Evolutionary conservation across 2,329 filamentous ascomycete species (phyloP).

Genomic region (Botryotinia calthae): DNA sequence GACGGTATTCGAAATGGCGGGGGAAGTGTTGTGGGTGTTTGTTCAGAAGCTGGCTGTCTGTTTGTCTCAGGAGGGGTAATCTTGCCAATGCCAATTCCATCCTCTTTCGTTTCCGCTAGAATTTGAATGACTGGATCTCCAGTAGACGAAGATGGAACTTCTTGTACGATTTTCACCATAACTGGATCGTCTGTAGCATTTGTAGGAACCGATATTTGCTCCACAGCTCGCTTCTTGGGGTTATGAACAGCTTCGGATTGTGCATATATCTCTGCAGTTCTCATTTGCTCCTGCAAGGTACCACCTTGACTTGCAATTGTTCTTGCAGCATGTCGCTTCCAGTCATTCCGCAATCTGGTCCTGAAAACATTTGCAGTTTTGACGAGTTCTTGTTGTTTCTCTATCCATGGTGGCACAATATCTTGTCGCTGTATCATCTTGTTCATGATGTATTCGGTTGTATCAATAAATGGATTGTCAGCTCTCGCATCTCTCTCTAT

Average conservation of each 20-base stretch:
- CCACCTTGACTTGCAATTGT: slow-evolving; percentile 78
- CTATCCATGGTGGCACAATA: slow-evolving; percentile 95
- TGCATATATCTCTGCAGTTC: slow-evolving; percentile 69
- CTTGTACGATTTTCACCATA: slow-evolving; percentile 47
- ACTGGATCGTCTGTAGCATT: slow-evolving; percentile 50
- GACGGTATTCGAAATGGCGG: slow-evolving; percentile 72
- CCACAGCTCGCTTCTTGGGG: slow-evolving; percentile 49
- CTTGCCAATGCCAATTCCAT: slow-evolving; percentile 16
- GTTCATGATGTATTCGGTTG: slow-evolving; percentile 97
- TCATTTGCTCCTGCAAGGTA: slow-evolving; percentile 68
- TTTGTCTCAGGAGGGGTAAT: neutral
- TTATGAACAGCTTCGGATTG: slow-evolving; percentile 68
- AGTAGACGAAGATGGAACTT: slow-evolving; percentile 31
- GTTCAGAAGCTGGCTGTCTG: slow-evolving; percentile 16
- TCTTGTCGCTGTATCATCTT: slow-evolving; percentile 97
- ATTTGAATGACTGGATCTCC: slow-evolving; percentile 24
- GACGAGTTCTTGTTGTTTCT: slow-evolving; percentile 90
- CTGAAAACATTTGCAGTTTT: slow-evolving; percentile 70
- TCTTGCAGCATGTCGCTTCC: slow-evolving; percentile 77
- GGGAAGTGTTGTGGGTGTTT: slow-evolving; percentile 38
- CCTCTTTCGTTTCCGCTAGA: slow-evolving; percentile 25
- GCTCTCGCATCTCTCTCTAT: slow-evolving; percentile 80
- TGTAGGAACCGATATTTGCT: slow-evolving; percentile 48
- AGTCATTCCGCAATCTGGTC: slow-evolving; percentile 71
- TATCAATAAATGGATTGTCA: slow-evolving; percentile 87